A percentile compares a stretch with the other conserved stretches of the same genome.
These are phyloP conservation scores for Bocquillonia castaneifolia DNA, from an alignment of 441 rosid genomes.

Conservation along the genomic window DNA sequence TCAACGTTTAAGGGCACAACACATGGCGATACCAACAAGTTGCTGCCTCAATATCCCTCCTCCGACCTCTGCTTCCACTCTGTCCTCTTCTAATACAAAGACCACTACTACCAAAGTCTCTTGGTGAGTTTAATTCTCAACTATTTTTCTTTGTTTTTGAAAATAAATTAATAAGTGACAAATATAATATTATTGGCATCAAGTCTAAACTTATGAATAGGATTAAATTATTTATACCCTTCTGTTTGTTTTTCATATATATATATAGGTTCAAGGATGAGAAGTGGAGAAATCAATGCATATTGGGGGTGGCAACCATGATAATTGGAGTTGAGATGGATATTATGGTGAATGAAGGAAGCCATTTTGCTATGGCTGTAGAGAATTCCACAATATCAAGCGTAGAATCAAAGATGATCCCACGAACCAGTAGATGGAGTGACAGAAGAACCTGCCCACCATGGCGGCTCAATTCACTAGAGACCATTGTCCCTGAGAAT, in stretches of 20 bases:
- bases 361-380: slow-evolving; percentile 8
- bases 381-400: not conserved
- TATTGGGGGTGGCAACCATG: slow-evolving; percentile 26
- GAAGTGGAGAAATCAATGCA: slow-evolving; percentile 25
- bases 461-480: slow-evolving; percentile 52
- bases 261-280: slow-evolving; percentile 16
- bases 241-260: not conserved
- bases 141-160: not conserved
- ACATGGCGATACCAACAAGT: slow-evolving; percentile 28
- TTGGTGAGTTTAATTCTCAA: slow-evolving; percentile 21
- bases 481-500: slow-evolving; percentile 67
- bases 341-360: not conserved
- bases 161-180: not conserved
- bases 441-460: slow-evolving; percentile 54
- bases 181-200: no score
- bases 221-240: not conserved
- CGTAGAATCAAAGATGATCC: not conserved
- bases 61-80: slow-evolving; percentile 20
- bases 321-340: slow-evolving; percentile 27
- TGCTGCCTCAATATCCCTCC: slow-evolving; percentile 42
- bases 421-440: slow-evolving; percentile 44
- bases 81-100: slow-evolving; percentile 12
- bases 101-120: not conserved
- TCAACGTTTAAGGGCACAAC: not conserved
- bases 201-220: no score